Evolutionary conservation across 345 rosid genomes (phyloP).

Genomic region (Populus alba): DNA sequence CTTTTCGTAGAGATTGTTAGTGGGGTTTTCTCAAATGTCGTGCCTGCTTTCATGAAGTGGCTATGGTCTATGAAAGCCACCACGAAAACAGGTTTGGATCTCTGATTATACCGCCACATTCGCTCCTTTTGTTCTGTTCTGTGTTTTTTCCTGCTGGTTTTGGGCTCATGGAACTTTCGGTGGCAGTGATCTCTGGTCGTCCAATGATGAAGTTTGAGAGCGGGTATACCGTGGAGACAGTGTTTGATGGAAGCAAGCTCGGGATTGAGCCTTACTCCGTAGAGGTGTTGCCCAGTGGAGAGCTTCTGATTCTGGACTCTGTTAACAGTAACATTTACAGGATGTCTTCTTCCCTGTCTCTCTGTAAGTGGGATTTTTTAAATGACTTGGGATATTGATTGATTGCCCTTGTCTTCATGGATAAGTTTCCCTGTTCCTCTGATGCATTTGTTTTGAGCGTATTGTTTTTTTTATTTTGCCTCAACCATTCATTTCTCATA

Average conservation of each 20-base stretch:
- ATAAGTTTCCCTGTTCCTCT: neutral
- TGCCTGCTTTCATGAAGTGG: constrained; percentile 80
- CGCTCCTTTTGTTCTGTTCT: neutral
- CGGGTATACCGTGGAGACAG: constrained; percentile 95
- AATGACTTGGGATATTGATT: neutral
- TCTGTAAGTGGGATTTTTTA: constrained; percentile 54
- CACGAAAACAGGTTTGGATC: constrained; percentile 78
- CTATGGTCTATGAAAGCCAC: constrained; percentile 85
- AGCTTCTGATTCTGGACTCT: constrained; percentile 84
- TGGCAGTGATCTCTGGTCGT: constrained; percentile 69
- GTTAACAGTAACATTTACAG: constrained; percentile 85
- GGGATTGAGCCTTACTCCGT: constrained; percentile 86
- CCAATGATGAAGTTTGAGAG: constrained; percentile 92
- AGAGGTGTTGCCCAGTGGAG: constrained; percentile 80
- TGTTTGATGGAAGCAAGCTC: constrained; percentile 96
- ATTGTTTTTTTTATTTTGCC: neutral
- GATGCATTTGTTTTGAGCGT: neutral
- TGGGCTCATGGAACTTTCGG: constrained; percentile 1
- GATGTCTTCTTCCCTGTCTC: constrained; percentile 83
- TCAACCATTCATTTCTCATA: neutral
- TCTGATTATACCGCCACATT: constrained; percentile 15
- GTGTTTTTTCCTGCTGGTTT: neutral
- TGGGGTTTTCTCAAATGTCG: constrained; percentile 69
- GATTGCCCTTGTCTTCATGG: neutral
- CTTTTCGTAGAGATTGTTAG: constrained; percentile 68